Percentiles rank a stretch among this genome's conserved stretches.
Conservation (phyloP, 169 alveolate genomes). For the Babesia bovis region DNA sequence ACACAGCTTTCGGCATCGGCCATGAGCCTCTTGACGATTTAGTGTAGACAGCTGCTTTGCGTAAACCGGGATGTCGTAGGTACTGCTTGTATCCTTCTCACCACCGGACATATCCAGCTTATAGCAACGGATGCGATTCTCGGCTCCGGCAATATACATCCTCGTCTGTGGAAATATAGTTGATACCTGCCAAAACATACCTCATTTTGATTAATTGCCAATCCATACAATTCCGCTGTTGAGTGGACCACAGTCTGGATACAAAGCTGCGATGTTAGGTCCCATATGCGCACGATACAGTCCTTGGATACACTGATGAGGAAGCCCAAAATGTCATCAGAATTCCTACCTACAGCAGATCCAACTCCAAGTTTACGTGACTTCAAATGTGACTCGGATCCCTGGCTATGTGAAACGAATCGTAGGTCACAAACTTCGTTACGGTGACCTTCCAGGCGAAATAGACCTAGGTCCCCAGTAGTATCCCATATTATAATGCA, state of each 20-base stretch:
- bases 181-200: background rate
- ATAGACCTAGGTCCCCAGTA: conserved; percentile 79
- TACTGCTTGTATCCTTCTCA: conserved; percentile 45
- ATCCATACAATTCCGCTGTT: conserved; percentile 76
- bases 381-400: conserved; percentile 29
- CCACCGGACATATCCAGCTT: conserved; percentile 63
- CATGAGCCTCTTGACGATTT: conserved; percentile 27
- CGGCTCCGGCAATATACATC: conserved; percentile 31
- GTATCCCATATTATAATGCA: conserved; percentile 85
- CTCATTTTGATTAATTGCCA: conserved; percentile 44
- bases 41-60: conserved; percentile 21
- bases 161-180: conserved; percentile 23
- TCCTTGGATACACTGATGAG: conserved; percentile 82
- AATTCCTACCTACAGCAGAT: background rate
- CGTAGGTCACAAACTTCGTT: conserved; percentile 79
- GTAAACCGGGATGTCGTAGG: conserved; percentile 35
- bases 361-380: conserved; percentile 19
- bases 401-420: conserved; percentile 42
- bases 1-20: background rate
- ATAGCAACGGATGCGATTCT: conserved; percentile 59
- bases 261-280: conserved; percentile 78
- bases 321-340: conserved; percentile 36
- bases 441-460: conserved; percentile 79
- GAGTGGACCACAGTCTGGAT: conserved; percentile 83
- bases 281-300: conserved; percentile 86